These are phyloP conservation scores for Saccharomycopsis sp. DNA, from an alignment of 805 yeast species.

Conservation along the genomic window DNA sequence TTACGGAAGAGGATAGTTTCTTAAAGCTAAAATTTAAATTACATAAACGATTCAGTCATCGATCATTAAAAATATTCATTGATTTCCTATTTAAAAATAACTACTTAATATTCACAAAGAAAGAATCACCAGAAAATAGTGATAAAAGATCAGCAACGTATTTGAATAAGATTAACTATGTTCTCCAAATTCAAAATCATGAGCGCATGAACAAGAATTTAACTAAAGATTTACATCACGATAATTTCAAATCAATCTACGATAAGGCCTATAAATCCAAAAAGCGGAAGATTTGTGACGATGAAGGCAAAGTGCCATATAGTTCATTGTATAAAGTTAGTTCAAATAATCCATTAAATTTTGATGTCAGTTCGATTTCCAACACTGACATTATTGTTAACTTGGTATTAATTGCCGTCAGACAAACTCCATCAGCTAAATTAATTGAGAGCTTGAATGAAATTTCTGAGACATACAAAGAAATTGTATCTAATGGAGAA, in stretches of 20 bases:
- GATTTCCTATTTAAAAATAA: constrained; percentile 15
- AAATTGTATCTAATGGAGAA: background rate
- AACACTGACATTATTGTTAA: background rate
- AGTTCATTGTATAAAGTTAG: background rate
- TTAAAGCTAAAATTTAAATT: constrained; percentile 15
- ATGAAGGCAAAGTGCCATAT: background rate
- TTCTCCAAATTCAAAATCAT: constrained; percentile 12
- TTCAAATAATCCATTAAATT: constrained; percentile 46
- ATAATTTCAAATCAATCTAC: constrained; percentile 3
- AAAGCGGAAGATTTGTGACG: background rate
- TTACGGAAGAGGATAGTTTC: constrained; percentile 7
- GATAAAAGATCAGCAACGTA: constrained; percentile 10
- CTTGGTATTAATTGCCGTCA: background rate
- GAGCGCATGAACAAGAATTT: constrained; percentile 15
- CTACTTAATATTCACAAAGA: constrained; percentile 10
- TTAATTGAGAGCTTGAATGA: background rate
- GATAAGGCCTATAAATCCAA: background rate
- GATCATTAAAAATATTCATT: constrained; percentile 15
- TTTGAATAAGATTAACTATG: constrained; percentile 16
- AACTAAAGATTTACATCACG: constrained; percentile 10
- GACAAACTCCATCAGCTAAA: background rate
- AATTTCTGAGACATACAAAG: constrained; percentile 1
- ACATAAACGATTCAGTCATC: constrained; percentile 8
- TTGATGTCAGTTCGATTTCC: constrained; percentile 28
- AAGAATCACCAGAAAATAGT: constrained; percentile 4